Base-by-base conservation (phyloP, 2,329 filamentous ascomycete genomes). In the Colletotrichum eleusines region DNA sequence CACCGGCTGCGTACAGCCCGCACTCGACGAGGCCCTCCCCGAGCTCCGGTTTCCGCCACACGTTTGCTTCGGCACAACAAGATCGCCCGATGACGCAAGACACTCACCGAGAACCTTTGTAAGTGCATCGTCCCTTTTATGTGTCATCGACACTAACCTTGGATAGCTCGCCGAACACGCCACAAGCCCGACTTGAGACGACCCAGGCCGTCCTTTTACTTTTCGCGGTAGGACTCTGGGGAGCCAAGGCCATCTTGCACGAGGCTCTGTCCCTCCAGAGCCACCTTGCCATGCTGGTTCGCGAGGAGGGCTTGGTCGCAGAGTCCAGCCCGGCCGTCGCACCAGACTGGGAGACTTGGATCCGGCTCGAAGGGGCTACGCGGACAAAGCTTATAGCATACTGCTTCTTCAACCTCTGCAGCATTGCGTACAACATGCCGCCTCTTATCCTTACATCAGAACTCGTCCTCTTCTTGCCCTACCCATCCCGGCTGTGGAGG, bases 171-270 rank as follows among this genome's bases (percentile, higher is more conserved):
- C 84, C 87, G 1, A 91, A 89, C 68, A 89, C 87, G 0, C 86
- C 87, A 0, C 86, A 88, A 74, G 85, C 88, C 3, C 82, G 88
- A 0, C 83, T 92, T 54, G 89, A 92, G 76, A 92, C 89, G 0
- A 90, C 91, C 3, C 90, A 92, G 74, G 87, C 89, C 4, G 82
- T 92, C 1, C 79, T 92, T 0, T 77, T 92, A 1, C 83, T 90
- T 5, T 89, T 90, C 73, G 86, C 87, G 0, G 84, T 89, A 11
- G 88, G 88, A 0, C 83, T 90, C 7, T 90, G 88, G 88, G 88
- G 87, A 2, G 86, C 87, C 38, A 89, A 89, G 71, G 86, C 86
- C 1, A 88, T 90, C 44, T 78, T 90, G 8, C 85, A 89, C 64
- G 88, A 90, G 71, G 86, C 88, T 0, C 76, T 90, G n/a, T 85